Conservation (phyloP, 805 yeast genomes). For the Myxozyma mucilagina region DNA sequence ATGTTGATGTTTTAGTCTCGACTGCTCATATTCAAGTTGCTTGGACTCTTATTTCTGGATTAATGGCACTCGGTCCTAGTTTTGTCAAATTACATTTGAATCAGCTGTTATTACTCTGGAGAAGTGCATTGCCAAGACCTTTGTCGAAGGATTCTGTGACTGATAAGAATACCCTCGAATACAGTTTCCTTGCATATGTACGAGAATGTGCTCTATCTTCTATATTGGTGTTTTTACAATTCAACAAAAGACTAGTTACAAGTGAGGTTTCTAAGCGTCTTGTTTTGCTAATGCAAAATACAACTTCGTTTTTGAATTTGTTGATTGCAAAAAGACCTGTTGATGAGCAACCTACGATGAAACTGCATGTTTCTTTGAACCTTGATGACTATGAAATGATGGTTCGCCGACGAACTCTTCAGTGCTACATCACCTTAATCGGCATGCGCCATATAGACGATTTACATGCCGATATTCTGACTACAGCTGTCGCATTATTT, state of each 20-base stretch:
- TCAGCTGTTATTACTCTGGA: constrained; percentile 66
- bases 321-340: constrained; percentile 38
- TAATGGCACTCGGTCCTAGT: constrained; percentile 59
- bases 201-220: constrained; percentile 62
- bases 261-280: constrained; percentile 49
- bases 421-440: constrained; percentile 45
- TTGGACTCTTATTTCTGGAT: constrained; percentile 65
- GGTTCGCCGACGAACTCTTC: constrained; percentile 49
- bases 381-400: constrained; percentile 39
- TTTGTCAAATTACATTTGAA: constrained; percentile 57
- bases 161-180: constrained; percentile 38
- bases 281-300: constrained; percentile 51
- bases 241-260: constrained; percentile 44
- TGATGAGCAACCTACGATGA: constrained; percentile 34
- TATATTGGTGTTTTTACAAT: constrained; percentile 50
- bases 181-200: constrained; percentile 46
- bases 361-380: constrained; percentile 32
- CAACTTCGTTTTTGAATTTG: constrained; percentile 37
- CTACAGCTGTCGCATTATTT: constrained; percentile 38
- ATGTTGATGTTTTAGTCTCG: constrained; percentile 37
- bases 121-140: constrained; percentile 50
- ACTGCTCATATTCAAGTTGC: constrained; percentile 49
- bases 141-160: constrained; percentile 43
- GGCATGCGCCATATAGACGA: constrained; percentile 36
- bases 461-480: constrained; percentile 46